Evolutionary conservation across 2,329 filamentous ascomycete species (phyloP), one percentile per base, ranked within the genome.

Genomic region (Emericellopsis atlantica): DNA sequence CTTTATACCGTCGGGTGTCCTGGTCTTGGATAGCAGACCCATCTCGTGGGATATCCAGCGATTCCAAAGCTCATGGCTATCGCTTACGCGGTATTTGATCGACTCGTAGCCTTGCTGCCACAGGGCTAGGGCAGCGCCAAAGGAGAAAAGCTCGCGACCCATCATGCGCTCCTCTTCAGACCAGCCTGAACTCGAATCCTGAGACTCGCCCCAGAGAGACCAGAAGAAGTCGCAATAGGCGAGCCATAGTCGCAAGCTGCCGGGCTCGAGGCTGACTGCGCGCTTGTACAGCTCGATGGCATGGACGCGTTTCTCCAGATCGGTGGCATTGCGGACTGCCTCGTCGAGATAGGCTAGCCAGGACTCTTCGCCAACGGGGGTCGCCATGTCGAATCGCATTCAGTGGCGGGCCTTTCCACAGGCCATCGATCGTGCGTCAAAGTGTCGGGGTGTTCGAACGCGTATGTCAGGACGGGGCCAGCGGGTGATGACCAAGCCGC

Each of bases 301-400:
- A 45, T 72, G 69, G 54, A 86, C 72, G 49, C 81, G 77, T 51
- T 76, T 72, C 45, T 87, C 81, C 41, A 84, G 59, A 54, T 80
- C 63, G 54, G 65, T 55, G 54, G 81, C 66, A 62, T 67, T 63
- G 59, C 71, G 66, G 43, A 71, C 74, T 49, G 83, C 75, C 58
- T 89, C 84, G 46, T 84, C 76, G 48, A 90, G 72, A 60, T 83
- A 84, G 50, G 83, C 81, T 49, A 83, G 61, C 84, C 84, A 92
- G 56, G 73, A 74, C 44, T 83, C 77, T 65, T 92, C 84, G 51
- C 83, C 83, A 49, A 87, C 69, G 36, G 82, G 80, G 41, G 57
- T 66, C 51, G 62, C 64, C 67, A 72, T 72, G 44, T 46, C 64
- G 8, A 23, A n/a, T 34, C 15, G 29, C 10, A n/a, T 32, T 15